phyloP scores from a whole-genome alignment of 1,284 basidiomycete genomes.

The Leccinum pachyderme region DNA sequence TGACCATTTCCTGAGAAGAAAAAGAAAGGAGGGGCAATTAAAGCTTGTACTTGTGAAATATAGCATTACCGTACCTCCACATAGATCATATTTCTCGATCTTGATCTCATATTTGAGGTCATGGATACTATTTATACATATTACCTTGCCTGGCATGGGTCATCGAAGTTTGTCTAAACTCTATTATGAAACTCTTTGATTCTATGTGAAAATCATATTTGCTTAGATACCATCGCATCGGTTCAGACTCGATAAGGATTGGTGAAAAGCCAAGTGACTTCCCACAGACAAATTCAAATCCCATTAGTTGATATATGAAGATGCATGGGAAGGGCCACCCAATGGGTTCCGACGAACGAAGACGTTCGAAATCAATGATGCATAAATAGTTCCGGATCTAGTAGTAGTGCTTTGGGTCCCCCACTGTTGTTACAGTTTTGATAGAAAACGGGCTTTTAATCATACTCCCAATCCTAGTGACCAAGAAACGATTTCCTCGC shows the following conservation, averaged over 20 bases:
- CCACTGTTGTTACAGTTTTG: not conserved
- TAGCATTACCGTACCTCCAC: not conserved
- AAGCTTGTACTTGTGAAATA: not conserved
- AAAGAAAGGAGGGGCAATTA: not conserved
- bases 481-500: constrained; percentile 28
- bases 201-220: too few species aligned
- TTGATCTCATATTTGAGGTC: not conserved
- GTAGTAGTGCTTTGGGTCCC: not conserved
- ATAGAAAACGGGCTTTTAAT: not conserved
- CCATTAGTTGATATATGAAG: not conserved
- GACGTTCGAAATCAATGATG: not conserved
- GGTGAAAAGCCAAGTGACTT: not conserved
- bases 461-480: constrained; percentile 25
- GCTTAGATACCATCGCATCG: not conserved
- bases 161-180: not conserved
- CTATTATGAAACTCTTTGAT: not conserved
- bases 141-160: not conserved
- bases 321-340: not conserved
- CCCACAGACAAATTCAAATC: not conserved
- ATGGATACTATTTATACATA: not conserved
- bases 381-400: not conserved
- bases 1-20: constrained; percentile 16
- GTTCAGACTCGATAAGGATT: not conserved
- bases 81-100: not conserved
- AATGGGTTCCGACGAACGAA: not conserved